Conservation (phyloP, 306 rosid genomes). For the Malus asiatica region DNA sequence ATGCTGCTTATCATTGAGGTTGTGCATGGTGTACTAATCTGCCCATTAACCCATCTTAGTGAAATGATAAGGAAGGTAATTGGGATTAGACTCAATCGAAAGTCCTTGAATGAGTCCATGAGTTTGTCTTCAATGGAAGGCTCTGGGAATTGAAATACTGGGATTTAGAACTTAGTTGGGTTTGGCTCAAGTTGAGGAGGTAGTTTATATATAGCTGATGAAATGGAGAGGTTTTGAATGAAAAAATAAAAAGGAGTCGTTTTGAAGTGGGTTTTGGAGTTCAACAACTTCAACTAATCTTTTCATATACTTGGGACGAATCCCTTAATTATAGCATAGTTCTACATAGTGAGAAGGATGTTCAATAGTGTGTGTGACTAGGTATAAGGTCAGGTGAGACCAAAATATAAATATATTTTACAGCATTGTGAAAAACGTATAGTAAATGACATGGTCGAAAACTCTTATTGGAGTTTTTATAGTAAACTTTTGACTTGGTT, state of each 20-base stretch:
- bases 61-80: slow-evolving; percentile 17
- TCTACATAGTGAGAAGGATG: not conserved
- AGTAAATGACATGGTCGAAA: too few species aligned
- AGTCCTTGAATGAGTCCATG: slow-evolving; percentile 34
- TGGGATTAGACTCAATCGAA: slow-evolving; percentile 17
- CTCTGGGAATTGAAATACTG: not conserved
- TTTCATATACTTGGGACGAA: slow-evolving; percentile 2
- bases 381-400: not conserved
- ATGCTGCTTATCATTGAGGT: slow-evolving; percentile 45
- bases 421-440: too few species aligned
- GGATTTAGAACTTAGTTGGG: not conserved
- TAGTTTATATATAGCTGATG: slow-evolving; percentile 28
- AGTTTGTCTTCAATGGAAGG: not conserved
- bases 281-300: slow-evolving; percentile 44
- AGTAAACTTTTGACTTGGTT: too few species aligned
- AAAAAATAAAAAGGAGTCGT: slow-evolving; percentile 6
- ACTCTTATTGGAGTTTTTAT: too few species aligned
- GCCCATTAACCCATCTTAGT: slow-evolving; percentile 23
- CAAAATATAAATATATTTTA: not conserved
- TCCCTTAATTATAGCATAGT: not conserved
- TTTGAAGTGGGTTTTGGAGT: slow-evolving; percentile 48
- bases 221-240: not conserved
- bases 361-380: not conserved
- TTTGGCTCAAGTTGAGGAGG: slow-evolving; percentile 7
- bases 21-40: slow-evolving; percentile 56